Base-by-base conservation (phyloP, 2,329 filamentous ascomycete species). In the Aspergillus sp. region DNA sequence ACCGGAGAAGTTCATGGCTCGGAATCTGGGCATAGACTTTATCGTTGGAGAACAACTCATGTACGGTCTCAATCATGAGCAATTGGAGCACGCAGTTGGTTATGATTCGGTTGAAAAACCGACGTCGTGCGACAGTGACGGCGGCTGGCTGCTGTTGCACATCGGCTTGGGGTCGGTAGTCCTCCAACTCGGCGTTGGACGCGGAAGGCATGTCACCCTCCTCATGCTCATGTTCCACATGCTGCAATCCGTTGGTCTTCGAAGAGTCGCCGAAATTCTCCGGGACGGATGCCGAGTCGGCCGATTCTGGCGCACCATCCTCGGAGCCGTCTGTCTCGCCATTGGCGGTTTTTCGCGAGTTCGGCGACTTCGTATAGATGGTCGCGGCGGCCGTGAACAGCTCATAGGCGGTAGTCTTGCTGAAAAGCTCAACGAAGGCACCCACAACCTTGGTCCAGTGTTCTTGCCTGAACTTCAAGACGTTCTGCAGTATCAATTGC, bases 41-140 rank as follows among this genome's bases (percentile, higher is more conserved):
- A 72, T 98, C 93, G 75, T 98, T 99, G 67, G 92, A 96, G 80
- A 99, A 99, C 52, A 99, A 87, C 76, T 99, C 96, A 71, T 96
- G 96, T 47, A 99, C 96, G 0, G 96, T 99, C 76, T 99, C 96
- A 68, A 99, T 99, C 92, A 99, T 99, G 64, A 99, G 87, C 2
- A 99, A 85, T 76, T 99, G 96, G 9, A 99, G 82, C 4, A 99
- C 96, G 73, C 95, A 99, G 66, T 96, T 94, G 14, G 94, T 97
- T 76, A 99, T 99, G 75, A 99, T 99, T 67, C 94, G 91, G 79
- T 99, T 99, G 84, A 99, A 99, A 81, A 97, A 97, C 55, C 93
- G 90, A 39, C 95, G 87, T 26, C 95, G 90, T 0, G 95, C 92
- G 2, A 92, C 92, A 1, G 95, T 98, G 5, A 99, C 94, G 1